A percentile compares a stretch with the other conserved stretches of the same genome.
phyloP scores from a whole-genome alignment of 2,329 filamentous ascomycete species.

The Gaeumannomyces sp. region DNA sequence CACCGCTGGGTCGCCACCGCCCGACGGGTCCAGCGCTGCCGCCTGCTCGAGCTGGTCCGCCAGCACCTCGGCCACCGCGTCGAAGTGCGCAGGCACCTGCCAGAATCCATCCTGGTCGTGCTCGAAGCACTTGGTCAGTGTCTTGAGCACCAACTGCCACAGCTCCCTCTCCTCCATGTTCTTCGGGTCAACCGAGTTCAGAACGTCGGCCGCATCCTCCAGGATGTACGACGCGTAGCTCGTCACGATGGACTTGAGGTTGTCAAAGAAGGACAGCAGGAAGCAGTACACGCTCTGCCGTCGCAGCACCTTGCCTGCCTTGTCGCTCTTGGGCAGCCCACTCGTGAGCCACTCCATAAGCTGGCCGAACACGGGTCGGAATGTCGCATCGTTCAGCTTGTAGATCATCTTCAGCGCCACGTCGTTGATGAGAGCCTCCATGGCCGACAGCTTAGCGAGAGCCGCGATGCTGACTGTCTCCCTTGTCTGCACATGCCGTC shows the following conservation, averaged over 20 bases:
- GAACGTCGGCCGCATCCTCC: slow-evolving; percentile 63
- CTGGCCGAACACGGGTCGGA: slow-evolving; percentile 83
- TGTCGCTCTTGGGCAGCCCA: slow-evolving; percentile 56
- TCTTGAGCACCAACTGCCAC: slow-evolving; percentile 63
- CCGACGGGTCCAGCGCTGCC: slow-evolving; percentile 31
- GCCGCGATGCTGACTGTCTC: slow-evolving; percentile 12
- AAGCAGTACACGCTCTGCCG: slow-evolving; percentile 78
- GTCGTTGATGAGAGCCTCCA: slow-evolving; percentile 62
- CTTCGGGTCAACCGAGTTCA: slow-evolving; percentile 36
- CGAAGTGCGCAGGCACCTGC: slow-evolving; percentile 86
- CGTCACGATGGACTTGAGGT: slow-evolving; percentile 89
- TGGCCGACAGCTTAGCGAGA: slow-evolving; percentile 37
- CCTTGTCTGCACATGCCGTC: slow-evolving; percentile 44
- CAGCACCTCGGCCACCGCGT: slow-evolving; percentile 62
- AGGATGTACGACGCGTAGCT: slow-evolving; percentile 82
- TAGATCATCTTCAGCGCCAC: slow-evolving; percentile 84
- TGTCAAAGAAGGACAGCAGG: slow-evolving; percentile 71
- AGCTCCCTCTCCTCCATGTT: slow-evolving; percentile 47
- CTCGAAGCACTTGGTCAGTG: slow-evolving; percentile 70
- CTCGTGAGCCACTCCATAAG: slow-evolving; percentile 75
- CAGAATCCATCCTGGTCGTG: slow-evolving; percentile 95
- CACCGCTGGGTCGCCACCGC: slow-evolving; percentile 37
- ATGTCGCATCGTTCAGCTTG: slow-evolving; percentile 91
- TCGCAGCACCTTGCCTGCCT: slow-evolving; percentile 51
- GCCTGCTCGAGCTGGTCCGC: slow-evolving; percentile 58